These are phyloP conservation scores for Trametes pubescens DNA, from an alignment of 1,284 basidiomycete genomes.

Conservation along the genomic window DNA sequence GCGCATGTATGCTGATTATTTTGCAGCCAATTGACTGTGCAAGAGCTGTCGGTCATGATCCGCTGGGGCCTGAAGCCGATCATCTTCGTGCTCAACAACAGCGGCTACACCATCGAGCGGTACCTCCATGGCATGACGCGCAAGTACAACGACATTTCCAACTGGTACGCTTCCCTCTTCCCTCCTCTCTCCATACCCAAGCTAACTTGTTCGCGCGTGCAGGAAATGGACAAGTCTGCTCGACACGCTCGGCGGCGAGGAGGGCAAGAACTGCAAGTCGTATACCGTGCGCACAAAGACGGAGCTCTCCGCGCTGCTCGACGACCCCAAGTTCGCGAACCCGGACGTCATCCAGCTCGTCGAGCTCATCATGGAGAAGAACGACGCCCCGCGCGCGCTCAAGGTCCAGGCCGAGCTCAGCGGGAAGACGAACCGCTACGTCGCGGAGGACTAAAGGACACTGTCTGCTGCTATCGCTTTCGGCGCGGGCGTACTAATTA, in stretches of 20 bases:
- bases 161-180: conserved; percentile 54
- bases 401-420: conserved; percentile 60
- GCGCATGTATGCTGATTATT: background rate
- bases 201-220: background rate
- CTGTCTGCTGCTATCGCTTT: background rate
- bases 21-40: conserved; percentile 72
- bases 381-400: conserved; percentile 77
- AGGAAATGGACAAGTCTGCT: conserved; percentile 70
- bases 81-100: conserved; percentile 89
- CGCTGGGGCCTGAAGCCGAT: conserved; percentile 74
- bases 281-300: conserved; percentile 71
- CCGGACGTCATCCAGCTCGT: conserved; percentile 78
- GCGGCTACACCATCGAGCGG: conserved; percentile 90
- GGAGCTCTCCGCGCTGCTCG: conserved; percentile 71
- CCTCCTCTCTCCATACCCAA: background rate
- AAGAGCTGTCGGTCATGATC: conserved; percentile 85
- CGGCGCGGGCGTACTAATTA: too few species aligned
- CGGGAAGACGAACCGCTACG: conserved; percentile 55
- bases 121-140: conserved; percentile 73
- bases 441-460: conserved; percentile 16
- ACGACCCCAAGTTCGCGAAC: conserved; percentile 61
- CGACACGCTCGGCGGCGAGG: conserved; percentile 61
- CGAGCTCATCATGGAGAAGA: conserved; percentile 78
- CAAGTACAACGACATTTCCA: conserved; percentile 77
- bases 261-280: conserved; percentile 66